Evolutionary conservation across 352 stramenopile genomes (phyloP), one percentile per base, ranked within the genome.

Genomic region (Globisporangium uncinulatum): DNA sequence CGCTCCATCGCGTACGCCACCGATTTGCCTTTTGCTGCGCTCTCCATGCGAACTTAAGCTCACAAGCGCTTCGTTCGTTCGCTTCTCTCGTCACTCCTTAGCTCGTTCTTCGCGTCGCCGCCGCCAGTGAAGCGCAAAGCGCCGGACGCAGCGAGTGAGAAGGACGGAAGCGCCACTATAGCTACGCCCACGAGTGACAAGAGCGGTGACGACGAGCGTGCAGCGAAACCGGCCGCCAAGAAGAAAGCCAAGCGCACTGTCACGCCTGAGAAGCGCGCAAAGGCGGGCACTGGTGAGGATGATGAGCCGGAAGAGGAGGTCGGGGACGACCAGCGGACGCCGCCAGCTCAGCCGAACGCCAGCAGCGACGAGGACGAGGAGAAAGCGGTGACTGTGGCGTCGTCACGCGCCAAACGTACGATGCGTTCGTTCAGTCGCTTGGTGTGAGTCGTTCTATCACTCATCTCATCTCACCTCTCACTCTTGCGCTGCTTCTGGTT

Each of bases 1-100:
- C 64, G 72, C 52, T 86, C 79, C 31, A 88, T 91, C 71, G 80
- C 53, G 76, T 89, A 73, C 48, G 74, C 70, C 37, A 20, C 21
- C 21, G 19, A 7, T 10, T 10, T 6, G n/a, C 7, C 7, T n/a
- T 4, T 13, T 20, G 13, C 15, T 14, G 13, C n/a, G 10, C 39
- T 44, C 39, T 8, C 39, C 37, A 42, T 42, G 37, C n/a, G 5
- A 11, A 34, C 4, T 3, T 59, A 20, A 7, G 8, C 46, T 19
- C 44, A 45, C 29, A 17, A 29, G 24, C 24, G 24, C 24, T 29
- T 29, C 24, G 1, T 0, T 48, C 10, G 0, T 31, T n/a, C n/a
- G n/a, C n/a, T 29, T 29, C 24, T 29, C 1, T 48, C 10, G 0
- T 31, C 20, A 29, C 2, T 24, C 15, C 7, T 20, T 54, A 84